These are phyloP conservation scores for Cladorrhinum samala DNA, from an alignment of 495 filamentous ascomycete genomes.

Conservation along the genomic window DNA sequence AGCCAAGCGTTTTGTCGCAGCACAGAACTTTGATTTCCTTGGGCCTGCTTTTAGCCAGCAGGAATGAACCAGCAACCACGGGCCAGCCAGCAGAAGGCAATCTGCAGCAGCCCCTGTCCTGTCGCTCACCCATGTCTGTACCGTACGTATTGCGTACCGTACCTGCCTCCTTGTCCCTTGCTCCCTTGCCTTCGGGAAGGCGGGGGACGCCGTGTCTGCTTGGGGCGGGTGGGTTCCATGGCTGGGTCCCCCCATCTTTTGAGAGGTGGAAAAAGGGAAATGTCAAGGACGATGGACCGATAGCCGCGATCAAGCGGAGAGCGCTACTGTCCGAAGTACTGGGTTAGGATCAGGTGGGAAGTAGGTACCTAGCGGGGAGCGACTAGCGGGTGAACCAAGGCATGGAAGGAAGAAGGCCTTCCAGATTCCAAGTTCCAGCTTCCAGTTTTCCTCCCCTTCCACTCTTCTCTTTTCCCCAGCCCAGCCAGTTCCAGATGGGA, in stretches of 20 bases:
- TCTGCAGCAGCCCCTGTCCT: constrained; percentile 2
- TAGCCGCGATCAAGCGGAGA: no score
- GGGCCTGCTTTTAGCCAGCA: constrained; percentile 9
- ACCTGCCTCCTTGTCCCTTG: background rate
- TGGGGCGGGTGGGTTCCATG: no score
- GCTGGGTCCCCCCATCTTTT: no score
- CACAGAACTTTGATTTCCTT: background rate
- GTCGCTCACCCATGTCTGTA: no score
- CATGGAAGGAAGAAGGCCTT: background rate
- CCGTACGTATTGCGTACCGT: background rate
- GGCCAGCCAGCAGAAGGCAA: background rate
- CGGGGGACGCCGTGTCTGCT: background rate
- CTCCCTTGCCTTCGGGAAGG: constrained; percentile 11
- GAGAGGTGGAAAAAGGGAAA: background rate
- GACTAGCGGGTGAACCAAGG: no score
- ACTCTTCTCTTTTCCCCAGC: background rate
- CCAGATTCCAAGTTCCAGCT: background rate
- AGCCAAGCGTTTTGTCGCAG: constrained; percentile 1
- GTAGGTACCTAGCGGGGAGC: no score
- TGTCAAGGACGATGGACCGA: no score
- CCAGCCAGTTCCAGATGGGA: no score
- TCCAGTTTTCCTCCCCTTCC: background rate
- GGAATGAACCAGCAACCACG: background rate
- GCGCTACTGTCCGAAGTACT: no score
- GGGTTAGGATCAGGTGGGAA: no score